phyloP scores from a whole-genome alignment of 768 basidiomycete species.

The Neoboletus brunneissimus region DNA sequence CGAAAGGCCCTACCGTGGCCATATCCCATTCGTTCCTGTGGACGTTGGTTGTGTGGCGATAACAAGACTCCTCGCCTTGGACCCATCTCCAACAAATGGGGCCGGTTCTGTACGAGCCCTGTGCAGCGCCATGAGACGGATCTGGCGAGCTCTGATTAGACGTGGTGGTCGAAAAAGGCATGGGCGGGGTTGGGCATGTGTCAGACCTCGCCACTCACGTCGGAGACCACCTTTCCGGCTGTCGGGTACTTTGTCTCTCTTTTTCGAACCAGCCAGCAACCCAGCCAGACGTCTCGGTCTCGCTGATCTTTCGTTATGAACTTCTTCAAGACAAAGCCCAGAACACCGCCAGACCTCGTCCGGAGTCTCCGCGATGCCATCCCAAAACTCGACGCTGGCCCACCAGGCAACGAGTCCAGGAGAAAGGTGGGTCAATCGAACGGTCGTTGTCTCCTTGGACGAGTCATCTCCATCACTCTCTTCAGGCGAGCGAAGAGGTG shows the following conservation, averaged over 20 bases:
- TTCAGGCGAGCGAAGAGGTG: slow-evolving; percentile 84
- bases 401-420: slow-evolving; percentile 72
- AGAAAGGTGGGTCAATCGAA: slow-evolving; percentile 61
- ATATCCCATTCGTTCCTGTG: too few relatives aligned
- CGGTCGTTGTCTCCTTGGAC: background rate
- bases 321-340: slow-evolving; percentile 91
- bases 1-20: too few relatives aligned
- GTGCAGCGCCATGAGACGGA: background rate
- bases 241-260: background rate
- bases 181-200: slow-evolving; percentile 18
- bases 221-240: background rate
- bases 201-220: slow-evolving; percentile 9
- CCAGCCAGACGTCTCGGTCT: background rate
- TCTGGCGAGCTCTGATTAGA: slow-evolving; percentile 3
- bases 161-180: slow-evolving; percentile 9
- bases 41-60: background rate
- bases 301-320: slow-evolving; percentile 58
- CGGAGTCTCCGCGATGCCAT: slow-evolving; percentile 77
- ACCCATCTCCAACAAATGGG: background rate
- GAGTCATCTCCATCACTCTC: slow-evolving; percentile 1
- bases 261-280: background rate
- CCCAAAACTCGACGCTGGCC: slow-evolving; percentile 67
- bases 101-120: background rate
- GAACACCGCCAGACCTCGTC: slow-evolving; percentile 86
- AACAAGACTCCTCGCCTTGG: background rate